Evolutionary conservation across 176 grass and related monocot species (phyloP), one percentile per base, ranked within the genome.

Genomic region (Microstegium vimineum): DNA sequence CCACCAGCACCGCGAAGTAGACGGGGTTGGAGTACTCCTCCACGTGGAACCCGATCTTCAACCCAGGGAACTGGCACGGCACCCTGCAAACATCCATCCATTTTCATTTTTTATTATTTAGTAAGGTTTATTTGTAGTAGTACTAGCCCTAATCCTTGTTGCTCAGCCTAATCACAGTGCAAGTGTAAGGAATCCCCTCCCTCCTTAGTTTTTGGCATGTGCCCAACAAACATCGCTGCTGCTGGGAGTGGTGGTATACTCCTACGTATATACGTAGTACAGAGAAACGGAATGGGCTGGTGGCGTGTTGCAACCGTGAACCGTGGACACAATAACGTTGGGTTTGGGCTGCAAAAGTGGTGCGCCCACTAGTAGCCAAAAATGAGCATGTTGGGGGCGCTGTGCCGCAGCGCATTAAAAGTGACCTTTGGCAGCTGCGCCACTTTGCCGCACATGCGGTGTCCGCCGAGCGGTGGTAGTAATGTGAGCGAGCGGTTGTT

Each of bases 11-110:
- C 2, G 94, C 90, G 18, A 94, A 71, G 88, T 94, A 94, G 12
- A 92, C 87, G 9, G 92, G 86, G 87, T 86, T 97, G 8, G 92
- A 97, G 62, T 65, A 81, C 67, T 94, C 76, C 81, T 97, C 86
- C 45, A 97, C 94, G 57, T 89, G 90, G 90, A 97, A 97, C 10
- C 90, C 84, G 56, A 97, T 84, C 85, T 91, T 94, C 0, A 91
- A 82, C 5, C 94, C 94, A 4, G 94, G 92, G 85, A 94, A 94
- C 74, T 92, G 61, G 70, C 94, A 94, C 14, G 92, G 92, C 22
- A 94, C 90, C 86, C 94, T 97, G 85, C 82, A 7, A 5, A 4
- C 1, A 49, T 49, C 46, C 18, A 52, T 45, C 12, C n/a, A n/a
- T n/a, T n/a, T n/a, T n/a, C n/a, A n/a, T n/a, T n/a, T n/a, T n/a